A percentile compares a stretch with the other conserved stretches of the same genome.
These are phyloP conservation scores for Fusarium sp. DNA, from an alignment of 2,329 filamentous ascomycete genomes.

Conservation along the genomic window DNA sequence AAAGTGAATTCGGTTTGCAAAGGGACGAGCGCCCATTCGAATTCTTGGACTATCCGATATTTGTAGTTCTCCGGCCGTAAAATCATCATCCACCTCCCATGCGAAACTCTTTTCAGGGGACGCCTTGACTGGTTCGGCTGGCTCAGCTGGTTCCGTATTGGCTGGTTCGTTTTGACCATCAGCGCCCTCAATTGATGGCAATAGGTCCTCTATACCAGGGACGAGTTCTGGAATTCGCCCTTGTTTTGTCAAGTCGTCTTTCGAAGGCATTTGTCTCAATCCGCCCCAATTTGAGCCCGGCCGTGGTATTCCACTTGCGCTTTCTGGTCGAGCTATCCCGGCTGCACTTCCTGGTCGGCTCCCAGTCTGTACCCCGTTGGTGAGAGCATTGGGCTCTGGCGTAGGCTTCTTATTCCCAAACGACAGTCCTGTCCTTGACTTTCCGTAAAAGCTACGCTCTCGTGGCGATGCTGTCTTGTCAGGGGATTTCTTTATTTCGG, in stretches of 20 bases:
- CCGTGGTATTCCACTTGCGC: conserved; percentile 16
- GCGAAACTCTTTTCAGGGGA: conserved; percentile 65
- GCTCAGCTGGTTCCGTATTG: conserved; percentile 1
- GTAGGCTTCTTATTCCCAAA: conserved; percentile 29
- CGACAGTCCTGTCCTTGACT: conserved; percentile 42
- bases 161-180: conserved; percentile 7
- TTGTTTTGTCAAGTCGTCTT: conserved; percentile 44
- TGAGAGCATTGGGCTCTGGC: conserved; percentile 11
- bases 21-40: conserved; percentile 51
- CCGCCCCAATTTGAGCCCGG: conserved; percentile 14
- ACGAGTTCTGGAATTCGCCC: conserved; percentile 52
- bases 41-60: conserved; percentile 67
- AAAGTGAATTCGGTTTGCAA: conserved; percentile 50
- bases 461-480: conserved; percentile 37
- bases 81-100: conserved; percentile 68
- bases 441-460: conserved; percentile 40
- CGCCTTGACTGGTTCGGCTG: not conserved
- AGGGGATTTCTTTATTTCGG: conserved; percentile 31
- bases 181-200: conserved; percentile 50
- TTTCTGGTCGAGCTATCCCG: conserved; percentile 17
- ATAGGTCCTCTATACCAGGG: conserved; percentile 53
- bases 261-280: conserved; percentile 37
- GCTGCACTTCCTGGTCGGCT: conserved; percentile 16
- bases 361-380: conserved; percentile 21
- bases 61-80: conserved; percentile 66